phyloP scores from a whole-genome alignment of 306 rosid genomes.

The Prunus kanzakura region DNA sequence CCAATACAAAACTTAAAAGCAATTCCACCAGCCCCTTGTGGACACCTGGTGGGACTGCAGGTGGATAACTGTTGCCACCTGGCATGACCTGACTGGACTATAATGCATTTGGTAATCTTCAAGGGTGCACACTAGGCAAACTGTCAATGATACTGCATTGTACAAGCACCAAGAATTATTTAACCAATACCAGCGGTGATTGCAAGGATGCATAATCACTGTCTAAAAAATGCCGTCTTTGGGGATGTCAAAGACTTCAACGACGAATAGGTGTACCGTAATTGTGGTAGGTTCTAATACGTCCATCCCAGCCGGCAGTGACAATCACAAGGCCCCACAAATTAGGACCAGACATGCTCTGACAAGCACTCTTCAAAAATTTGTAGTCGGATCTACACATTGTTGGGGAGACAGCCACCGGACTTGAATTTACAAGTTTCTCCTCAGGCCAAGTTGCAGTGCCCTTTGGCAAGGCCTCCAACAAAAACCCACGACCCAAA shows the following conservation, averaged over 20 bases:
- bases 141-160: slow-evolving; percentile 2
- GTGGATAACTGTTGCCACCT: slow-evolving; percentile 9
- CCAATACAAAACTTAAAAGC: slow-evolving; percentile 16
- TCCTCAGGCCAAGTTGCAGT: slow-evolving; percentile 84
- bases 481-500: slow-evolving; percentile 48
- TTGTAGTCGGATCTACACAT: slow-evolving; percentile 63
- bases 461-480: slow-evolving; percentile 63
- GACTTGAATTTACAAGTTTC: slow-evolving; percentile 43
- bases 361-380: slow-evolving; percentile 70
- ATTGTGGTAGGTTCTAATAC: slow-evolving; percentile 63
- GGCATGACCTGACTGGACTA: slow-evolving; percentile 17
- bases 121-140: slow-evolving; percentile 4
- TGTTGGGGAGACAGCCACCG: slow-evolving; percentile 35
- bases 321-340: slow-evolving; percentile 79
- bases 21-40: slow-evolving; percentile 19
- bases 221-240: slow-evolving; percentile 6
- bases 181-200: slow-evolving; percentile 16
- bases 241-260: slow-evolving; percentile 21
- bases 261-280: slow-evolving; percentile 63
- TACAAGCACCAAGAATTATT: slow-evolving; percentile 15
- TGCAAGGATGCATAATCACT: slow-evolving; percentile 15
- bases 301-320: slow-evolving; percentile 83
- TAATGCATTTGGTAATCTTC: slow-evolving; percentile 27
- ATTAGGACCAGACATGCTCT: slow-evolving; percentile 58
- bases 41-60: slow-evolving; percentile 22